Conservation (phyloP, 2,329 filamentous ascomycete species). For the Aspergillus alliaceus region DNA sequence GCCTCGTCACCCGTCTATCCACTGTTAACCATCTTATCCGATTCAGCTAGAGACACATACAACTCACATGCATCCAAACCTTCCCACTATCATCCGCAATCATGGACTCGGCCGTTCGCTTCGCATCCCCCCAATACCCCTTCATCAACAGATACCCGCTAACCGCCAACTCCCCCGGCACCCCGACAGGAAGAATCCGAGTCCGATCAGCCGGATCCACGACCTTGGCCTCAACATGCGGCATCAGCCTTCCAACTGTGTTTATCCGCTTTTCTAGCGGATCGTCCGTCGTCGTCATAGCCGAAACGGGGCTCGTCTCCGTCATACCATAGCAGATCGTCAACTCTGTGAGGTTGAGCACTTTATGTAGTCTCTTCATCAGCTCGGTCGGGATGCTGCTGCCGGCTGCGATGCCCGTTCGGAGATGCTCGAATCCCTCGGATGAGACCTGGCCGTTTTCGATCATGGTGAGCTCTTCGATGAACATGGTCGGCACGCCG, state of each 20-base stretch:
- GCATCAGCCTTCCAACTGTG: slow-evolving; percentile 77
- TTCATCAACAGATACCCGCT: slow-evolving; percentile 88
- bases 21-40: not conserved
- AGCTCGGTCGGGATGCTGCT: slow-evolving; percentile 79
- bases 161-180: slow-evolving; percentile 78
- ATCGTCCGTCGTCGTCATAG: slow-evolving; percentile 80
- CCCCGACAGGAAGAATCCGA: slow-evolving; percentile 61
- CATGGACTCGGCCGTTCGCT: slow-evolving; percentile 68
- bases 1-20: slow-evolving; percentile 84
- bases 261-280: slow-evolving; percentile 70
- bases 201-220: slow-evolving; percentile 66
- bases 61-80: slow-evolving; percentile 72
- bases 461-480: slow-evolving; percentile 79
- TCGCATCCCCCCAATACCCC: slow-evolving; percentile 79
- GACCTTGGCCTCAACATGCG: slow-evolving; percentile 78
- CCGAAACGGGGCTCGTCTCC: slow-evolving; percentile 70
- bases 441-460: slow-evolving; percentile 49
- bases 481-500: slow-evolving; percentile 93
- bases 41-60: no score
- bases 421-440: slow-evolving; percentile 63
- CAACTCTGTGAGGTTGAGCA: slow-evolving; percentile 74
- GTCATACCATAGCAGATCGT: slow-evolving; percentile 98
- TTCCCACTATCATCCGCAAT: slow-evolving; percentile 56
- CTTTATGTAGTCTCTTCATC: slow-evolving; percentile 64
- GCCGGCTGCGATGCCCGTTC: slow-evolving; percentile 91